A percentile compares a stretch with the other conserved stretches of the same genome.
These are phyloP conservation scores for Cryptococcus depauperatus DNA, from an alignment of 1,284 basidiomycete genomes.

Conservation along the genomic window DNA sequence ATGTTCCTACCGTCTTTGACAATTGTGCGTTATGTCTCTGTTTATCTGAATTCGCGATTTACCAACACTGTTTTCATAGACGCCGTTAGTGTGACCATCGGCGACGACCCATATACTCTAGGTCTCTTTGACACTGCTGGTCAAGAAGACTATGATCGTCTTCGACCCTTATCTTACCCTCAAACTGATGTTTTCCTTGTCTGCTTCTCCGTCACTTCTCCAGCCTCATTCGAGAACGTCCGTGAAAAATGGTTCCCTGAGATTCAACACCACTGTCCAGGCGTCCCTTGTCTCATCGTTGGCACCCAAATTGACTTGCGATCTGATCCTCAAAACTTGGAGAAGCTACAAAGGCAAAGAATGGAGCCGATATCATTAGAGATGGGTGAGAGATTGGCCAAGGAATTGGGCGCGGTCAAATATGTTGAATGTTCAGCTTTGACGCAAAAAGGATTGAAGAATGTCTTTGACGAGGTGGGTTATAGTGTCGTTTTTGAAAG, in stretches of 20 bases:
- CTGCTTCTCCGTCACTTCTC: constrained; percentile 97
- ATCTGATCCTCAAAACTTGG: constrained; percentile 84
- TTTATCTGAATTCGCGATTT: not conserved
- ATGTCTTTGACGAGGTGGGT: constrained; percentile 97
- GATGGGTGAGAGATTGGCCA: constrained; percentile 84
- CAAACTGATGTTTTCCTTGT: constrained; percentile 99
- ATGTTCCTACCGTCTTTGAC: constrained; percentile 81
- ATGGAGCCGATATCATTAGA: constrained; percentile 84
- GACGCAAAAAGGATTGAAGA: constrained; percentile 98
- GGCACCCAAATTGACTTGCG: constrained; percentile 97
- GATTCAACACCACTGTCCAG: constrained; percentile 99
- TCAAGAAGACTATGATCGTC: constrained; percentile 99
- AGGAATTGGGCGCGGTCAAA: constrained; percentile 95
- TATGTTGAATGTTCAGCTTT: constrained; percentile 98
- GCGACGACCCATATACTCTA: constrained; percentile 96
- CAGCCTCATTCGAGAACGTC: constrained; percentile 99
- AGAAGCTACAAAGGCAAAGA: constrained; percentile 93
- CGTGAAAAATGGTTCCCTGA: constrained; percentile 99
- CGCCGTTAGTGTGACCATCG: constrained; percentile 99
- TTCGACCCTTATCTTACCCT: constrained; percentile 96
- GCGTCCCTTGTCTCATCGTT: constrained; percentile 96
- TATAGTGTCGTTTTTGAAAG: not conserved
- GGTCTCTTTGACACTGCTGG: constrained; percentile 98
- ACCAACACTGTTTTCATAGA: constrained; percentile 49
- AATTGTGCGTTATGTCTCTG: constrained; percentile 45